phyloP scores from a whole-genome alignment of 306 rosid genomes.

The Lathyrus aphaca region DNA sequence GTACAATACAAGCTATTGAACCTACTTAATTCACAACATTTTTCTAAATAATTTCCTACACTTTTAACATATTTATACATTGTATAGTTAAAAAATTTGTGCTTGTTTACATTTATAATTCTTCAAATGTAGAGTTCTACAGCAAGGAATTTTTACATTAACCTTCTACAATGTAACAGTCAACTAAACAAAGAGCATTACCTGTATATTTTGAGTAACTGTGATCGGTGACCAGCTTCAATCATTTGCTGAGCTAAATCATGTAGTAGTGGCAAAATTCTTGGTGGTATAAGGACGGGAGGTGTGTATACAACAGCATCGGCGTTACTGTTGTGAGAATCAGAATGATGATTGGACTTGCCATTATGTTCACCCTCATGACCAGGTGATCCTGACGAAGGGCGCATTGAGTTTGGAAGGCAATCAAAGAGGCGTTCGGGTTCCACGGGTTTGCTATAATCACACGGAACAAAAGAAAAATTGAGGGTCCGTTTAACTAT shows the following conservation, averaged over 20 bases:
- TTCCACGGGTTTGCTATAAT: slow-evolving; percentile 95
- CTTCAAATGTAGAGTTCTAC: slow-evolving; percentile 32
- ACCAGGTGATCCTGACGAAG: slow-evolving; percentile 88
- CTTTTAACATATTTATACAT: slow-evolving; percentile 17
- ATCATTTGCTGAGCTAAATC: slow-evolving; percentile 89
- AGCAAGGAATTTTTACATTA: slow-evolving; percentile 24
- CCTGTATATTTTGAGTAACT: slow-evolving; percentile 82
- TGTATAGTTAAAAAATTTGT: not conserved
- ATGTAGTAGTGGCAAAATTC: slow-evolving; percentile 78
- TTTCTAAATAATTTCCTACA: slow-evolving; percentile 10
- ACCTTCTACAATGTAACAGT: slow-evolving; percentile 17
- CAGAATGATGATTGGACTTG: slow-evolving; percentile 68
- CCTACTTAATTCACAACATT: slow-evolving; percentile 10
- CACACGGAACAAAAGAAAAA: slow-evolving; percentile 17
- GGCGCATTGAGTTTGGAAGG: slow-evolving; percentile 93
- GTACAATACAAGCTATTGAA: not conserved
- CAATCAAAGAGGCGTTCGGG: slow-evolving; percentile 97
- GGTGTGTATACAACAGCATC: slow-evolving; percentile 86
- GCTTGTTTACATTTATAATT: slow-evolving; percentile 10
- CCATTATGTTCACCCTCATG: slow-evolving; percentile 62
- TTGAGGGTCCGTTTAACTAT: slow-evolving; percentile 8
- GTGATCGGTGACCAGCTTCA: slow-evolving; percentile 89
- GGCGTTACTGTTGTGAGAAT: slow-evolving; percentile 53
- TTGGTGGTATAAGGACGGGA: slow-evolving; percentile 87
- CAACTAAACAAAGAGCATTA: slow-evolving; percentile 35